Conservation (phyloP, 768 basidiomycete genomes). For the Grammothele lineata region DNA sequence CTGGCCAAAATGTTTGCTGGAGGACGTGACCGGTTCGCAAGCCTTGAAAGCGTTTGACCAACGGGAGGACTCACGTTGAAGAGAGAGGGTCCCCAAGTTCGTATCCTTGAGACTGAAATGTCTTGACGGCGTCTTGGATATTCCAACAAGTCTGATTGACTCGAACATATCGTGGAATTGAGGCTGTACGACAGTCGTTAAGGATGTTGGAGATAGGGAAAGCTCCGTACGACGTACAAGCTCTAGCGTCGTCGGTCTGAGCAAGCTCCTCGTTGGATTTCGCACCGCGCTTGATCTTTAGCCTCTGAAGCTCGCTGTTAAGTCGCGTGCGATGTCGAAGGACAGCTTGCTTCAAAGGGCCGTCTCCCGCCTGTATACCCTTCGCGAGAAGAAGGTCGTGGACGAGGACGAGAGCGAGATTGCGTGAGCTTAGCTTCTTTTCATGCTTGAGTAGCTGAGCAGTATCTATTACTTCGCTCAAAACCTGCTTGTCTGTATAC, state of each 20-base stretch:
- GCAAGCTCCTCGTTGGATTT: slow-evolving; percentile 63
- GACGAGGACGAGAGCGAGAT: slow-evolving; percentile 79
- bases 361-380: slow-evolving; percentile 89
- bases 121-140: slow-evolving; percentile 55
- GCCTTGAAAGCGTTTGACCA: too few relatives aligned
- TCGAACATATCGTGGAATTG: slow-evolving; percentile 81
- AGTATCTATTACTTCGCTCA: slow-evolving; percentile 63
- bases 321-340: slow-evolving; percentile 88
- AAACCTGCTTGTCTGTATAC: slow-evolving; percentile 66
- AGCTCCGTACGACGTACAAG: slow-evolving; percentile 42
- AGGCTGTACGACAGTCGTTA: slow-evolving; percentile 44
- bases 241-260: slow-evolving; percentile 53
- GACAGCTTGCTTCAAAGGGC: slow-evolving; percentile 84
- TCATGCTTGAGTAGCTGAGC: slow-evolving; percentile 72
- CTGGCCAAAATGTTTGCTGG: slow-evolving; percentile 58
- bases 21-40: too few relatives aligned
- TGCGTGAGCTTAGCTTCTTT: slow-evolving; percentile 69
- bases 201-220: neutral
- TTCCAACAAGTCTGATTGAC: slow-evolving; percentile 75
- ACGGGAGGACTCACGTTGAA: slow-evolving; percentile 39
- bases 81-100: slow-evolving; percentile 45
- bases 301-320: slow-evolving; percentile 77
- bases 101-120: slow-evolving; percentile 56
- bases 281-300: slow-evolving; percentile 74
- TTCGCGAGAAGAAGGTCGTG: slow-evolving; percentile 84